These are phyloP conservation scores for Mentha longifolia DNA, from an alignment of 257 asterid species.

Conservation along the genomic window DNA sequence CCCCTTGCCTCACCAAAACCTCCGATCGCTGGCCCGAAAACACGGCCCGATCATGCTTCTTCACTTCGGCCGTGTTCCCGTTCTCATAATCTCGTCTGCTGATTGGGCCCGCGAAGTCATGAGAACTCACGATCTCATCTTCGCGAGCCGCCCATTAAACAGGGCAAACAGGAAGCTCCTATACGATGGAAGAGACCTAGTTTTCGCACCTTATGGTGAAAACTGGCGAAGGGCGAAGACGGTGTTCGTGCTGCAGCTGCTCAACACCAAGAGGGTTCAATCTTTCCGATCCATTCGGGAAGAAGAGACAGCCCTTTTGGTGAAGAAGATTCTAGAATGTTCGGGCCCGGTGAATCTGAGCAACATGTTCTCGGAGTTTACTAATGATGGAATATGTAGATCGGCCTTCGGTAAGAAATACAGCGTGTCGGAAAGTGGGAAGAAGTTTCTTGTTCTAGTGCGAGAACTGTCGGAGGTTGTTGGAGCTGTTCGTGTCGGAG, in stretches of 20 bases:
- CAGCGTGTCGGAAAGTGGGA: neutral
- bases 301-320: neutral
- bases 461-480: neutral
- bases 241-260: neutral
- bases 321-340: neutral
- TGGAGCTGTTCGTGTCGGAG: neutral
- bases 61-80: neutral
- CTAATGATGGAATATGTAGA: slow-evolving; percentile 1
- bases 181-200: neutral
- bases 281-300: neutral
- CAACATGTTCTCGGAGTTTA: neutral
- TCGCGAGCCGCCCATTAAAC: neutral
- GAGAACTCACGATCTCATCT: neutral
- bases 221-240: slow-evolving; percentile 9
- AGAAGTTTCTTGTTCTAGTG: neutral
- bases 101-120: slow-evolving; percentile 8
- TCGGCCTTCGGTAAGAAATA: slow-evolving; percentile 11
- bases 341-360: neutral
- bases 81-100: neutral
- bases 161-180: neutral
- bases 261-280: neutral
- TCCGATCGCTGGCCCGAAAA: no score
- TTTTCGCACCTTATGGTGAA: neutral
- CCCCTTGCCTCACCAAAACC: no score
- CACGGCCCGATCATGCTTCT: slow-evolving; percentile 14